A percentile compares a stretch with the other conserved stretches of the same genome.
Evolutionary conservation across 1,284 basidiomycete species (phyloP).

Genomic region (Cryptococcus hybrid): DNA sequence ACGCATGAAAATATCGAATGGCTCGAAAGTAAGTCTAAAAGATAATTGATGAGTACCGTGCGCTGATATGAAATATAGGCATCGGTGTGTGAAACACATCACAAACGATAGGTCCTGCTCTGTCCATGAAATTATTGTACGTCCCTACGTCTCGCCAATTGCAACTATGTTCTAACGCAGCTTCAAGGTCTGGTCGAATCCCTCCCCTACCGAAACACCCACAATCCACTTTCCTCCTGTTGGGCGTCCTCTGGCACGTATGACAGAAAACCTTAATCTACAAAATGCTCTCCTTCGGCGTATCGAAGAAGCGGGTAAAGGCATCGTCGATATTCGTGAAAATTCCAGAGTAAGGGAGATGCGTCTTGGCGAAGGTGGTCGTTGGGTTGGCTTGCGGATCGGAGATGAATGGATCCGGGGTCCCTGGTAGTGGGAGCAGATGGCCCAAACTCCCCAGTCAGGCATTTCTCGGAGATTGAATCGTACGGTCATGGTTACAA

Average conservation of each 20-base stretch:
- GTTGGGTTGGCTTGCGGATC: conserved; percentile 44
- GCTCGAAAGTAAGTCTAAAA: conserved; percentile 61
- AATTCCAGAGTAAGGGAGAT: conserved; percentile 38
- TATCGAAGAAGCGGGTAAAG: conserved; percentile 31
- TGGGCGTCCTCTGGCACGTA: conserved; percentile 62
- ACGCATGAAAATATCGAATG: conserved; percentile 79
- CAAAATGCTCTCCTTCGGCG: conserved; percentile 72
- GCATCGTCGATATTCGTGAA: conserved; percentile 38
- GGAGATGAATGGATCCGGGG: conserved; percentile 45
- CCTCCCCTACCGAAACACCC: conserved; percentile 51
- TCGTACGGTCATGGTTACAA: conserved; percentile 92
- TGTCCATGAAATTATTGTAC: conserved; percentile 80
- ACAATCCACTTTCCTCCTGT: conserved; percentile 43
- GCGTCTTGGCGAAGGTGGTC: conserved; percentile 37
- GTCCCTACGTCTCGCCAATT: conserved; percentile 12
- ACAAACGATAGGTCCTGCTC: conserved; percentile 66
- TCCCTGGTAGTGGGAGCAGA: conserved; percentile 69
- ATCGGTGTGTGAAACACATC: conserved; percentile 79
- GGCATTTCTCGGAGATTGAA: conserved; percentile 78
- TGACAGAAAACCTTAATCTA: conserved; percentile 88
- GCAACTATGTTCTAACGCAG: neutral
- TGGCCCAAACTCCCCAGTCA: conserved; percentile 91
- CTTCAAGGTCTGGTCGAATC: conserved; percentile 67
- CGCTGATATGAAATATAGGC: conserved; percentile 53
- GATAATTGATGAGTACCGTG: no score